These are phyloP conservation scores for Naganishia vishniacii DNA, from an alignment of 768 basidiomycete genomes.

Conservation along the genomic window DNA sequence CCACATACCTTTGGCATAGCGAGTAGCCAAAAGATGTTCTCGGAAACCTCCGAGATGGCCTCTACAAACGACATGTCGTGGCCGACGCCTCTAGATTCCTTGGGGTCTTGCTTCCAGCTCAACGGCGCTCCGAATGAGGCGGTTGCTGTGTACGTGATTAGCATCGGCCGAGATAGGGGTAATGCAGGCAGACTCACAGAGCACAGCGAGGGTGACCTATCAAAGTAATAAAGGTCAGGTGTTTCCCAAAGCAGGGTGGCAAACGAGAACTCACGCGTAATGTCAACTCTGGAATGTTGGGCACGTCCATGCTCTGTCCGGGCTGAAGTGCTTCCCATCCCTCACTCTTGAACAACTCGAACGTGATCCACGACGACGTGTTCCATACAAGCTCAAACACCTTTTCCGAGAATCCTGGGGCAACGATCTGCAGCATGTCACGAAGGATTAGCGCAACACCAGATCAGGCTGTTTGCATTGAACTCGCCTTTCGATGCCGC, in stretches of 20 bases:
- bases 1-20: slow-evolving; percentile 11
- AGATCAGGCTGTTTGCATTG: too few species aligned
- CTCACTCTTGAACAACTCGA: slow-evolving; percentile 19
- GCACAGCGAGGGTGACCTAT: slow-evolving; percentile 25
- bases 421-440: slow-evolving; percentile 17
- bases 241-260: not conserved
- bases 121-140: slow-evolving; percentile 27
- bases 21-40: slow-evolving; percentile 28
- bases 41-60: slow-evolving; percentile 27
- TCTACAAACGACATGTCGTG: slow-evolving; percentile 27
- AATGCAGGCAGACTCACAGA: not conserved
- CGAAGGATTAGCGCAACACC: not conserved
- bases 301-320: slow-evolving; percentile 2
- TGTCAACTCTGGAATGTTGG: slow-evolving; percentile 11
- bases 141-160: slow-evolving; percentile 6
- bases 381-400: slow-evolving; percentile 28
- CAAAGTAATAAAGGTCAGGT: not conserved
- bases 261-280: not conserved
- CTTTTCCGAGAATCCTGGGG: slow-evolving; percentile 28
- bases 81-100: not conserved
- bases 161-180: not conserved
- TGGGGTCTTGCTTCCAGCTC: slow-evolving; percentile 2
- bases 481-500: slow-evolving; percentile 27
- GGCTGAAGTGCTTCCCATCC: slow-evolving; percentile 16
- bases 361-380: slow-evolving; percentile 19